Evolutionary conservation across 257 asterid genomes (phyloP).

Genomic region (Forsythia suspensa): DNA sequence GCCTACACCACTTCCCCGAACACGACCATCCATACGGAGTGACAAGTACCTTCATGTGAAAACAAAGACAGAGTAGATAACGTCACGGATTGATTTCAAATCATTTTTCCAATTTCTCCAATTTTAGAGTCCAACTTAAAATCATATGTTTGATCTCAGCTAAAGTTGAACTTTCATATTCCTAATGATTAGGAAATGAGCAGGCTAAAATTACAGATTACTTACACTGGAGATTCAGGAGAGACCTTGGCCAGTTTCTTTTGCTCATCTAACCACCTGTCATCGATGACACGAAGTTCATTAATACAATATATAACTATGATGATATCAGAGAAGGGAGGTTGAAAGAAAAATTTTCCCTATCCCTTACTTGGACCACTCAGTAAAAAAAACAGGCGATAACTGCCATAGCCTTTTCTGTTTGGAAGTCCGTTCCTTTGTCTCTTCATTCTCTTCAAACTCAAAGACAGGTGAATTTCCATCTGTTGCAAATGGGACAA

Average conservation of each 20-base stretch:
- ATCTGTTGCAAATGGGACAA: slow-evolving; percentile 81
- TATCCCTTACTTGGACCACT: slow-evolving; percentile 80
- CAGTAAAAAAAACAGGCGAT: slow-evolving; percentile 56
- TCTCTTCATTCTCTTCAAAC: slow-evolving; percentile 63
- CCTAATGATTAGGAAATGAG: neutral
- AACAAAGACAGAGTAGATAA: slow-evolving; percentile 7
- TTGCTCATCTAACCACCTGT: slow-evolving; percentile 95
- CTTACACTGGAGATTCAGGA: slow-evolving; percentile 94
- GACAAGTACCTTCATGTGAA: slow-evolving; percentile 67
- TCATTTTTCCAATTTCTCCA: neutral
- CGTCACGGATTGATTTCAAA: neutral
- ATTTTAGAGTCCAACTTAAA: neutral
- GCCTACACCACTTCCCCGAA: slow-evolving; percentile 95
- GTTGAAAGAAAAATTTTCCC: neutral
- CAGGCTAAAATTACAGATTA: slow-evolving; percentile 14
- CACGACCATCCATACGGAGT: slow-evolving; percentile 93
- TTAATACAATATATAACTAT: neutral
- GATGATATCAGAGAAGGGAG: neutral
- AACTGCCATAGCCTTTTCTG: slow-evolving; percentile 91
- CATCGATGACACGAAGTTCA: slow-evolving; percentile 3
- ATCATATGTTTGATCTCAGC: neutral
- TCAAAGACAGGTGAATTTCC: slow-evolving; percentile 56
- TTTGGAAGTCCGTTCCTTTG: slow-evolving; percentile 46
- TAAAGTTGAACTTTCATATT: neutral
- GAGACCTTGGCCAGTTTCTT: slow-evolving; percentile 79